Evolutionary conservation across 2,329 filamentous ascomycete genomes (phyloP).

Genomic region (Diplodia intermedia): DNA sequence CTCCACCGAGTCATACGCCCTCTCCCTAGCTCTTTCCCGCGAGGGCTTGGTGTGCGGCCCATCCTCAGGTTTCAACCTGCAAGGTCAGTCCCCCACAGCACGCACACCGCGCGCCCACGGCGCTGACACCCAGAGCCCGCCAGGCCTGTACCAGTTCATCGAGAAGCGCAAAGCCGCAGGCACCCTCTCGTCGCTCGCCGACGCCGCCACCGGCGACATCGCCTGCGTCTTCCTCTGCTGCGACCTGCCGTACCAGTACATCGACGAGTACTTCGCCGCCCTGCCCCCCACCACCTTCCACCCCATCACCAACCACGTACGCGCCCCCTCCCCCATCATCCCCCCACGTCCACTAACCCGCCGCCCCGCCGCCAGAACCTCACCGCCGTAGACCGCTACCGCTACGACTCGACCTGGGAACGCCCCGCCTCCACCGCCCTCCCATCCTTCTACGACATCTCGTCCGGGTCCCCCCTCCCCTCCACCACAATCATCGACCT

Average conservation of each 20-base stretch:
- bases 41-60: constrained; percentile 67
- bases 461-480: neutral
- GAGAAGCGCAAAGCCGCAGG: constrained; percentile 57
- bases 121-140: neutral
- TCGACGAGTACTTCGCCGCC: constrained; percentile 66
- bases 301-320: constrained; percentile 56
- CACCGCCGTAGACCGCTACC: constrained; percentile 28
- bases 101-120: no score
- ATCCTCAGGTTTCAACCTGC: constrained; percentile 65
- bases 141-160: constrained; percentile 58
- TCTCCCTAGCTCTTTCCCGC: constrained; percentile 63
- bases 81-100: constrained; percentile 32
- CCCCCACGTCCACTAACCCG: constrained; percentile 36
- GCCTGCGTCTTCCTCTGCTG: constrained; percentile 68
- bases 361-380: constrained; percentile 31
- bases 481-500: constrained; percentile 36
- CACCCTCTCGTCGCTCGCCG: constrained; percentile 54
- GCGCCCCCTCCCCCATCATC: neutral
- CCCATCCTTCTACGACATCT: constrained; percentile 26
- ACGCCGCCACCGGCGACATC: constrained; percentile 54
- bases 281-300: constrained; percentile 58
- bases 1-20: constrained; percentile 60
- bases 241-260: constrained; percentile 69
- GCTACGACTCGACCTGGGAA: constrained; percentile 33
- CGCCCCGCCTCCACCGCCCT: constrained; percentile 35